Base-by-base conservation (phyloP, 305 asterid genomes). In the Ilex paraguariensis region DNA sequence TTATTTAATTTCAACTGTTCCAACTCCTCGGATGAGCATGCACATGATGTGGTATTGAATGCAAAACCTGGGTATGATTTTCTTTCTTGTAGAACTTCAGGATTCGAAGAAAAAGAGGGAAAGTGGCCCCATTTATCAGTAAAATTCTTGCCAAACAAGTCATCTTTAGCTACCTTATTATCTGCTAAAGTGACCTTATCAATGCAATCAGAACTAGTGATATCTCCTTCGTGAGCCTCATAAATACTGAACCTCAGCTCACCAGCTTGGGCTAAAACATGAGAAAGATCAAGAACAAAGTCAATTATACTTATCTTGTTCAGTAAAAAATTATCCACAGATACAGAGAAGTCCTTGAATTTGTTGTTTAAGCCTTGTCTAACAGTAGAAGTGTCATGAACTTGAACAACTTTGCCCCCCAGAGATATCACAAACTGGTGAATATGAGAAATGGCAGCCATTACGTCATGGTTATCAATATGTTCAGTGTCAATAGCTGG, bases 381-480 rank as follows among this genome's bases (percentile, higher is more conserved):
- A 52, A 6, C 21, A 52, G 56, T 14, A 3, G 56, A 52, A 7
- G 6, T 52, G 30, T 52, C 56, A 21, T 52, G 30, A 8, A 46
- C 15, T 10, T 10, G 15, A 3, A 10, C 15, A 11, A 13, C 52
- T 13, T 46, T 13, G 14, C 31, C n/a, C 0, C 56, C 56, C 31
- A 52, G 8, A 52, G n/a, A 52, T 14, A 52, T 4, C 4, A 52
- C 56, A 52, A 52, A 52, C n/a, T 52, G n/a, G 30, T 52, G 56
- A 52, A 52, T 52, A 10, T 52, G 56, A 6, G 56, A 52, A 52
- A 52, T 17, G n/a, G 56, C 56, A 52, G 56, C 56, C 21, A 17
- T 14, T 14, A 52, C 14, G 5, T 52, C 31, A 2, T 52, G 56
- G 56, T 8, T 16, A 17, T 7, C 4, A 52, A 16, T 52, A 52